Evolutionary conservation across 345 rosid genomes (phyloP), one percentile per base, ranked within the genome.

Genomic region (Trapa incisa): DNA sequence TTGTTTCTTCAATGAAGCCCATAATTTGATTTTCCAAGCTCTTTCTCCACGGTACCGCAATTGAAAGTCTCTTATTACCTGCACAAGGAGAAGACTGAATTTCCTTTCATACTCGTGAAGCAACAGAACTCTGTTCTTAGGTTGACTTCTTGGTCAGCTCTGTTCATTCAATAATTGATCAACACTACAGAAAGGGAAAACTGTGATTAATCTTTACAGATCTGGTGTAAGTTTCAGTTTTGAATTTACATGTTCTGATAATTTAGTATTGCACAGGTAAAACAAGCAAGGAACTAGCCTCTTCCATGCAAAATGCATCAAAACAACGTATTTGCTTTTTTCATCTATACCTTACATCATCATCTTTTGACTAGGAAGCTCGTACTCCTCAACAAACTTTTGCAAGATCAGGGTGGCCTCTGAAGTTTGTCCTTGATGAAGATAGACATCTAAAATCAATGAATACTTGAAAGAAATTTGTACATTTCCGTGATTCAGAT

Each of bases 381-480:
- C 57, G 66, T 38, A 42, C 64, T 70, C 71, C 73, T 72, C 75
- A 70, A 76, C 67, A 77, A 84, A 73, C 64, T 64, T 42, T 66
- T 73, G 78, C 79, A 87, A 80, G 78, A 80, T 79, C 50, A 64
- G 62, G 38, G 81, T 79, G 67, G 86, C 88, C 75, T 83, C 88
- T 0, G 77, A 78, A 57, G 62, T 69, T 72, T 67, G 73, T 65
- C 77, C 83, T 72, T 72, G 71, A 61, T 81, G 82, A 35, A 83
- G 70, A 71, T 77, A 74, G 64, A 65, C 74, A 67, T 75, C 79
- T 72, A 88, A 71, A 69, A 73, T 67, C 22, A 56, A 69, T 0
- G 81, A 83, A 75, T 80, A 88, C 75, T 67, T 82, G 68, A 75
- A 69, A 70, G 89, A 85, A 47, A 82, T 61, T 60, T 76, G 80